Evolutionary conservation across 2,329 filamentous ascomycete species (phyloP), one percentile per base, ranked within the genome.

Genomic region (Colletotrichum tanaceti): DNA sequence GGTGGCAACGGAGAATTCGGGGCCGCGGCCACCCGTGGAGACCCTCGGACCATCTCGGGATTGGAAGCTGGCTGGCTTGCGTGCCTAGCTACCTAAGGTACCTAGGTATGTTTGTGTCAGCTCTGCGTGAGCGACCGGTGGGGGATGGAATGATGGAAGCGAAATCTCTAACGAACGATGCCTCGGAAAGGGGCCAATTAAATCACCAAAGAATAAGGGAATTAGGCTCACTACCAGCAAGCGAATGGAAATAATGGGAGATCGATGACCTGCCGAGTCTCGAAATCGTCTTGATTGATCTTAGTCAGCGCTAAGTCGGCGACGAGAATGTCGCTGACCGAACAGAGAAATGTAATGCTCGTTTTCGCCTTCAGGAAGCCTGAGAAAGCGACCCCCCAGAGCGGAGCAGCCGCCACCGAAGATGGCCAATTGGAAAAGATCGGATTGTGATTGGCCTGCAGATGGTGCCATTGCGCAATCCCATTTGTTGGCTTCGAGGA

Each of bases 401-500:
- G 65, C 62, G 65, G 65, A 55, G 38, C 59, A 38, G 22, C 54
- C 62, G 65, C 65, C 65, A 68, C 65, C 61, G 62, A 50, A 44
- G 55, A 39, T 20, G 14, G 24, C 55, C 54, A 65, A 68, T 68
- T 60, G 55, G 47, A 58, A 65, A 60, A 59, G 38, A 20, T 68
- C 9, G 16, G 49, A 20, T 14, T 20, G 28, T 65, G 65, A 68
- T 68, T 68, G 65, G 65, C 41, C 60, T 43, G 59, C 18, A 11
- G 13, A 16, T 20, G 9, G n/a, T 24, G 47, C 43, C 35, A 65
- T 60, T 55, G 50, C 55, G 50, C 61, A 38, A 43, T 65, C 22
- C 41, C 20, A 68, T 68, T 68, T 49, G 65, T 24, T n/a, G 43
- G 39, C 24, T 20, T 32, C 16, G 49, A 44, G 54, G 13, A 43